These are phyloP conservation scores for Metarhizium album DNA, from an alignment of 2,329 filamentous ascomycete genomes.

Conservation along the genomic window DNA sequence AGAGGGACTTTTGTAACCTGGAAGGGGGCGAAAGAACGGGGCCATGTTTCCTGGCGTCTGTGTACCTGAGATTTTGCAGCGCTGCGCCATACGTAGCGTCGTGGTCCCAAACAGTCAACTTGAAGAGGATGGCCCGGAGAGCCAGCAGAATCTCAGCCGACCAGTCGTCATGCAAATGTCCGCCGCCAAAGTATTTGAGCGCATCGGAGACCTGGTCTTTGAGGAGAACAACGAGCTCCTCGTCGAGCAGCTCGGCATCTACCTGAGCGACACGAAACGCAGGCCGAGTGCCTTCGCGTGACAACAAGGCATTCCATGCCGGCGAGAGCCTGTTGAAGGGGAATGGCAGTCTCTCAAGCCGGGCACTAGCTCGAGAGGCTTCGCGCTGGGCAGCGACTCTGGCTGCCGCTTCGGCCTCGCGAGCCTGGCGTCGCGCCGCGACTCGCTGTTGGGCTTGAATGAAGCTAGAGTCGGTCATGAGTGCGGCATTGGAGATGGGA, in stretches of 20 bases:
- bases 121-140: conserved; percentile 75
- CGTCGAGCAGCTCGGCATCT: conserved; percentile 88
- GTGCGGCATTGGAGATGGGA: conserved; percentile 17
- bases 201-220: conserved; percentile 80
- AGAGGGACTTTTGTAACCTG: conserved; percentile 72
- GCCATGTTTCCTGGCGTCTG: conserved; percentile 62
- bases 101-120: conserved; percentile 93
- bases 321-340: conserved; percentile 50
- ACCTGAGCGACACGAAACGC: conserved; percentile 92
- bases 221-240: conserved; percentile 79
- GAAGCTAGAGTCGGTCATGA: conserved; percentile 56
- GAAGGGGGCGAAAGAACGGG: conserved; percentile 58
- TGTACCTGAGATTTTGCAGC: conserved; percentile 82
- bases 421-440: conserved; percentile 65
- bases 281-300: conserved; percentile 69
- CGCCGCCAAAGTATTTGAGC: conserved; percentile 71
- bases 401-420: conserved; percentile 55
- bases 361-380: conserved; percentile 41
- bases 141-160: conserved; percentile 71
- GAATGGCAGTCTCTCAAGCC: conserved; percentile 47
- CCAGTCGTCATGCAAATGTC: conserved; percentile 74
- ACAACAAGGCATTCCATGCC: conserved; percentile 61
- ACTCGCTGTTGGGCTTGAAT: conserved; percentile 83
- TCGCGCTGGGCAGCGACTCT: conserved; percentile 39
- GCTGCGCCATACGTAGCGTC: conserved; percentile 90